These are phyloP conservation scores for Glycyrrhiza uralensis DNA, from an alignment of 306 rosid species.

Conservation along the genomic window DNA sequence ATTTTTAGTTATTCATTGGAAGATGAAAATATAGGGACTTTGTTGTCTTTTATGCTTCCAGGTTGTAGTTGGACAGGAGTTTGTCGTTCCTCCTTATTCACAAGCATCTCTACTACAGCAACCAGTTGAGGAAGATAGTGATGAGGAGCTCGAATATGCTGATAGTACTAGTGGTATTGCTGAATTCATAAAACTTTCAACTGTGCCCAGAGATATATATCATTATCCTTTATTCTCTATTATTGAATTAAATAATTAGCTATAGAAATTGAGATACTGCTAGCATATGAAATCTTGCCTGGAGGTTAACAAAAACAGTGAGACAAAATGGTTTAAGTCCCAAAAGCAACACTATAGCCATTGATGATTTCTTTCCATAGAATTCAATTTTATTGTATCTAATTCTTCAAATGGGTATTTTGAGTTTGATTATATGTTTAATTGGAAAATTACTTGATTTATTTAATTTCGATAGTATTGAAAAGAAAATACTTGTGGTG, in stretches of 20 bases:
- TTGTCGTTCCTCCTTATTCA: slow-evolving; percentile 81
- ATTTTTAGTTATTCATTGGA: slow-evolving; percentile 7
- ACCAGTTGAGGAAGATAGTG: slow-evolving; percentile 89
- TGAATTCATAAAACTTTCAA: slow-evolving; percentile 37
- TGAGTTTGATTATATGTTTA: background rate
- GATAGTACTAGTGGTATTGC: slow-evolving; percentile 73
- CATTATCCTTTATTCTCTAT: background rate
- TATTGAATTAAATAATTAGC: slow-evolving; percentile 1
- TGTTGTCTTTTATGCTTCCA: slow-evolving; percentile 43
- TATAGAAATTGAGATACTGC: background rate
- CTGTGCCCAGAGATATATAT: background rate
- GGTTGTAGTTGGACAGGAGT: slow-evolving; percentile 77
- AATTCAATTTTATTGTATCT: background rate
- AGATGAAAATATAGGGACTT: background rate
- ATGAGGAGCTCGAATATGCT: slow-evolving; percentile 97
- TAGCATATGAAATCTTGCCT: slow-evolving; percentile 17
- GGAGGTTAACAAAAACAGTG: background rate
- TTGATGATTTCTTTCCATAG: background rate
- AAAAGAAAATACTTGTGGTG: background rate
- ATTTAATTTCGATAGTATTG: background rate
- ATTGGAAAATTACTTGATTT: background rate
- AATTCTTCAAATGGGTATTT: slow-evolving; percentile 2
- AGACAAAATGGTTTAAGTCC: background rate
- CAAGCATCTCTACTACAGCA: slow-evolving; percentile 78
- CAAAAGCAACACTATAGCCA: background rate